These are phyloP conservation scores for Boletus huronensis DNA, from an alignment of 768 basidiomycete genomes.

Conservation along the genomic window DNA sequence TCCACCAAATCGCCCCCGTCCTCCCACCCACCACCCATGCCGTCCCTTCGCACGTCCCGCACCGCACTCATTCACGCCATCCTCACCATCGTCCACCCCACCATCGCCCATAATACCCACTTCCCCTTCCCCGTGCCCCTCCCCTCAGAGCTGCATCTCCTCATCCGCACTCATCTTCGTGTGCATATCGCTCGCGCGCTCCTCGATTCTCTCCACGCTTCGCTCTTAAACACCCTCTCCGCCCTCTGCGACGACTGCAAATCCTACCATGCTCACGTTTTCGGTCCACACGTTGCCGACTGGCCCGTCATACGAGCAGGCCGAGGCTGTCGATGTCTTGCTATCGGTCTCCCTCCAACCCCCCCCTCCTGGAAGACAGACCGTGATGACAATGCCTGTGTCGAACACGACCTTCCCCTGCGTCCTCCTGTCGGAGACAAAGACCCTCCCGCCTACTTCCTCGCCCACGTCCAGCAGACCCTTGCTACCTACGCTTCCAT, in stretches of 20 bases:
- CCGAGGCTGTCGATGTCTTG: slow-evolving; percentile 46
- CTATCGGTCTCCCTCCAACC: slow-evolving; percentile 17
- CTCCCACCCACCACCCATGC: slow-evolving; percentile 8
- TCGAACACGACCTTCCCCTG: slow-evolving; percentile 20
- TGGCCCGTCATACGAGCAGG: slow-evolving; percentile 49
- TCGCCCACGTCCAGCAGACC: slow-evolving; percentile 40
- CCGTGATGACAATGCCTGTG: slow-evolving; percentile 9
- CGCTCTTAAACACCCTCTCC: slow-evolving; percentile 32
- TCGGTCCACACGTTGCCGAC: slow-evolving; percentile 48
- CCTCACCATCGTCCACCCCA: slow-evolving; percentile 47
- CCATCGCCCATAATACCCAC: slow-evolving; percentile 33
- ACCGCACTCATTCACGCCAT: slow-evolving; percentile 50
- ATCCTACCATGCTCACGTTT: slow-evolving; percentile 52
- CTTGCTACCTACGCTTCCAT: slow-evolving; percentile 46
- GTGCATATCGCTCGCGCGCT: slow-evolving; percentile 40
- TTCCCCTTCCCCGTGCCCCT: slow-evolving; percentile 30
- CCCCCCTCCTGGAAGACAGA: slow-evolving; percentile 7
- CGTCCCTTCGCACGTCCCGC: slow-evolving; percentile 36
- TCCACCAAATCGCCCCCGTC: not conserved
- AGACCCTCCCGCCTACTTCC: slow-evolving; percentile 32
- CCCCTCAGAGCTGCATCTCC: slow-evolving; percentile 51
- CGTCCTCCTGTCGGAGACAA: slow-evolving; percentile 33
- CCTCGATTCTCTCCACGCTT: slow-evolving; percentile 39
- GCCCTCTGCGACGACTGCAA: slow-evolving; percentile 48
- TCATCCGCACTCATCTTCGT: slow-evolving; percentile 48